Conservation (phyloP, 805 yeast species). For the Candida incommunis region DNA sequence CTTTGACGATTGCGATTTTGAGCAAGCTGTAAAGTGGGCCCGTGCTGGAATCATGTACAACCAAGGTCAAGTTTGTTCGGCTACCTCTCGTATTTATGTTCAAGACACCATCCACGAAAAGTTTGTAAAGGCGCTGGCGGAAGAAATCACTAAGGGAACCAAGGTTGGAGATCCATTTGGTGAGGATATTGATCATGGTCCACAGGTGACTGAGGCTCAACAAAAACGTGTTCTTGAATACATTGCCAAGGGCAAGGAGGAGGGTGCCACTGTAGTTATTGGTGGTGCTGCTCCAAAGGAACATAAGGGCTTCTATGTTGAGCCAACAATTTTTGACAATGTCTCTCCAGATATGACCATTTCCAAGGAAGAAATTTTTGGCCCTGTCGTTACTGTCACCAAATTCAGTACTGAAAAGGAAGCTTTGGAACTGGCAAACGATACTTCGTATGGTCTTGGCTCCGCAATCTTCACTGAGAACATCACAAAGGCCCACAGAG, state of each 20-base stretch:
- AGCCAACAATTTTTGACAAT: constrained; percentile 66
- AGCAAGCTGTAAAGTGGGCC: constrained; percentile 59
- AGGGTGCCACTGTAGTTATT: constrained; percentile 68
- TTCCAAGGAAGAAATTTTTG: constrained; percentile 73
- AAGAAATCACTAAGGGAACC: constrained; percentile 34
- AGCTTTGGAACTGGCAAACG: constrained; percentile 55
- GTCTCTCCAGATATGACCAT: constrained; percentile 51
- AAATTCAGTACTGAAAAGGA: constrained; percentile 56
- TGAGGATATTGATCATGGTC: constrained; percentile 66
- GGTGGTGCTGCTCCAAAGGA: constrained; percentile 50
- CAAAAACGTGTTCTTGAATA: constrained; percentile 59
- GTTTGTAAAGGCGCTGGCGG: constrained; percentile 43
- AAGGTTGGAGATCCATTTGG: constrained; percentile 75
- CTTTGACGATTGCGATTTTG: constrained; percentile 72
- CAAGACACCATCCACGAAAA: constrained; percentile 74
- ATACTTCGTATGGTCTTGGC: constrained; percentile 65
- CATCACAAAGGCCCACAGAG: constrained; percentile 47
- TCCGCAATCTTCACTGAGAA: constrained; percentile 67
- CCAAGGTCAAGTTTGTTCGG: constrained; percentile 93
- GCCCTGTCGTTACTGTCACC: constrained; percentile 69
- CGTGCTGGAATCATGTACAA: constrained; percentile 76
- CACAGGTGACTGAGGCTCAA: constrained; percentile 74
- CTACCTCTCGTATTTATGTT: constrained; percentile 81
- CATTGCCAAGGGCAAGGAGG: constrained; percentile 60
- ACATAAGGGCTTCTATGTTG: constrained; percentile 48